Conservation (phyloP, 441 rosid genomes). For the Kokia cookei region DNA sequence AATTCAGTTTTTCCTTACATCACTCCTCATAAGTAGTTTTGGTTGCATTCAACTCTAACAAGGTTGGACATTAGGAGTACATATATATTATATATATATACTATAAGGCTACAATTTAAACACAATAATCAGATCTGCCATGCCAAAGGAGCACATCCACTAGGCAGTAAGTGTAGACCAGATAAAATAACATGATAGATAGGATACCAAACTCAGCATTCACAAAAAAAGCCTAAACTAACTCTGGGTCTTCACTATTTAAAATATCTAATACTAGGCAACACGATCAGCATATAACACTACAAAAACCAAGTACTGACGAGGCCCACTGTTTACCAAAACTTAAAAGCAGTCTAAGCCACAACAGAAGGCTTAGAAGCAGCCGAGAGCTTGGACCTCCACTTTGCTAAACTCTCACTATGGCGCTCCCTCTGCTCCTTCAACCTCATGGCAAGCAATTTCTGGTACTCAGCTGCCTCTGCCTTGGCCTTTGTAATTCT, state of each 20-base stretch:
- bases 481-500: slow-evolving; percentile 44
- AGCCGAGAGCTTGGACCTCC: slow-evolving; percentile 38
- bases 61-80: neutral
- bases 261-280: neutral
- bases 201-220: neutral
- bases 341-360: slow-evolving; percentile 16
- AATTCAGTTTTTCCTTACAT: neutral
- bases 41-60: neutral
- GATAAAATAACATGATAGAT: neutral
- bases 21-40: too few species aligned
- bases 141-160: neutral
- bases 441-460: slow-evolving; percentile 38
- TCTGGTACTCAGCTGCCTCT: slow-evolving; percentile 51
- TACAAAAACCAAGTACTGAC: slow-evolving; percentile 5
- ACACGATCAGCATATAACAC: neutral
- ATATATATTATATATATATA: too few species aligned
- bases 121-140: neutral
- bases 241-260: neutral
- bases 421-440: slow-evolving; percentile 23
- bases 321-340: neutral
- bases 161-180: neutral
- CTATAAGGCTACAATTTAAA: neutral
- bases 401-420: neutral
- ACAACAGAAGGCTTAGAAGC: slow-evolving; percentile 40
- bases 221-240: neutral